phyloP scores from a whole-genome alignment of 2,329 filamentous ascomycete species.

The Fusarium xylarioides region DNA sequence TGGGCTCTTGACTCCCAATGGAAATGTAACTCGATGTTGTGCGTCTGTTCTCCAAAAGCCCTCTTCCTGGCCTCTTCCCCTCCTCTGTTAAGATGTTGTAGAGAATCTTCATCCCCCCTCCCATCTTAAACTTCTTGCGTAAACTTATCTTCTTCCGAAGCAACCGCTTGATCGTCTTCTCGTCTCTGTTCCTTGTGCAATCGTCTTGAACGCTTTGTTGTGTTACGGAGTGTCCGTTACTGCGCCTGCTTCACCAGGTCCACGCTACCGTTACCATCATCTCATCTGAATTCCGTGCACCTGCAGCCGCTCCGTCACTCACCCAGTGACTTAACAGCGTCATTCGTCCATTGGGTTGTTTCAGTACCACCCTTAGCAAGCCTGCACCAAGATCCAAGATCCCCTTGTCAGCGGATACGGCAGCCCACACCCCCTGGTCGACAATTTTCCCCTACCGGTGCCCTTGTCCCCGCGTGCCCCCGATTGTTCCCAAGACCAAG shows the following conservation, averaged over 20 bases:
- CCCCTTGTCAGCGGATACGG: slow-evolving; percentile 45
- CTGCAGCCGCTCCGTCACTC: slow-evolving; percentile 42
- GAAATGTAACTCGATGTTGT: slow-evolving; percentile 38
- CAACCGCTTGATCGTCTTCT: slow-evolving; percentile 14
- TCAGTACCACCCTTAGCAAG: slow-evolving; percentile 44
- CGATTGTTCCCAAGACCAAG: slow-evolving; percentile 46
- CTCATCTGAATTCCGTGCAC: slow-evolving; percentile 41
- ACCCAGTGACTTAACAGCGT: slow-evolving; percentile 37
- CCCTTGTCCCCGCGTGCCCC: slow-evolving; percentile 45
- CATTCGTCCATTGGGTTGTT: slow-evolving; percentile 45
- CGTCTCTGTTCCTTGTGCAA: slow-evolving; percentile 29
- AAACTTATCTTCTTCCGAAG: slow-evolving; percentile 18
- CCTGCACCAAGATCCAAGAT: slow-evolving; percentile 45
- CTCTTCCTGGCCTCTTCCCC: slow-evolving; percentile 26
- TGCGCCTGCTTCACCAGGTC: slow-evolving; percentile 36
- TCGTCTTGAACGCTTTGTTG: slow-evolving; percentile 34
- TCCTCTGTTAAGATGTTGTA: slow-evolving; percentile 21
- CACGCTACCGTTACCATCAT: slow-evolving; percentile 40
- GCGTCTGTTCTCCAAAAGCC: slow-evolving; percentile 38
- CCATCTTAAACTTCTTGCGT: slow-evolving; percentile 8
- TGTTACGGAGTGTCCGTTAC: slow-evolving; percentile 39
- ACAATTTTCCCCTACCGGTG: slow-evolving; percentile 47
- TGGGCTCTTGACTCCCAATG: slow-evolving; percentile 26
- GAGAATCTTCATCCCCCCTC: slow-evolving; percentile 9
- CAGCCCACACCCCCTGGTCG: slow-evolving; percentile 44